phyloP scores from a whole-genome alignment of 352 stramenopile species.

The Phytophthora pistaciae region DNA sequence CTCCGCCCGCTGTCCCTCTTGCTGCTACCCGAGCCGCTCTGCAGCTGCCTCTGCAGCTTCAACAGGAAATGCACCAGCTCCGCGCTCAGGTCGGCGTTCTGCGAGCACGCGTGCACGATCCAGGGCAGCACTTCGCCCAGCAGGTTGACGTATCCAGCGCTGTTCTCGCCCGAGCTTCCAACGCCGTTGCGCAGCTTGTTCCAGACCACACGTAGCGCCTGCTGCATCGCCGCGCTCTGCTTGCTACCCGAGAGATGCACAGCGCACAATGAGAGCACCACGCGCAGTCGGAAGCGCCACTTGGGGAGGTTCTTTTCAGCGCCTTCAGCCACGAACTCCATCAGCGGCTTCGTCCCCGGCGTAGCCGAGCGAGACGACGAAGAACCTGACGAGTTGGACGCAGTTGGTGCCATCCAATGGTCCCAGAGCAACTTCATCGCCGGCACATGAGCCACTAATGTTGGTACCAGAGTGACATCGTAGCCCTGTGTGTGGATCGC shows the following conservation, averaged over 20 bases:
- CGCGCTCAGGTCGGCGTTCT: conserved; percentile 60
- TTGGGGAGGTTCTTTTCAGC: conserved; percentile 60
- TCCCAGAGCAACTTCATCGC: conserved; percentile 2
- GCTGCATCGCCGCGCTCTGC: conserved; percentile 53
- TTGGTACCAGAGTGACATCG: neutral
- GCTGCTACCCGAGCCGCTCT: conserved; percentile 26
- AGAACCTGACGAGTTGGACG: conserved; percentile 19
- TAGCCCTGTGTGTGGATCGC: conserved; percentile 2
- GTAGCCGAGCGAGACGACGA: conserved; percentile 32
- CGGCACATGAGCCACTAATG: neutral
- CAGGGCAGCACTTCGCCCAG: conserved; percentile 56
- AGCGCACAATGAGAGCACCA: conserved; percentile 63
- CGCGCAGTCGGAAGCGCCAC: conserved; percentile 60
- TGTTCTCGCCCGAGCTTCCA: conserved; percentile 35
- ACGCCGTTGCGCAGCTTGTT: conserved; percentile 63
- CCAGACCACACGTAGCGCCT: conserved; percentile 64
- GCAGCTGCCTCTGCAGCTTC: conserved; percentile 68
- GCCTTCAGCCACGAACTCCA: conserved; percentile 59
- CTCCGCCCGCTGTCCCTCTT: conserved; percentile 22
- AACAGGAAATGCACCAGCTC: conserved; percentile 76
- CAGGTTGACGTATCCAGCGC: conserved; percentile 38
- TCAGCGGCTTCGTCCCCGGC: conserved; percentile 46
- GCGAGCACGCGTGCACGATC: conserved; percentile 55
- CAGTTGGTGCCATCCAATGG: conserved; percentile 49
- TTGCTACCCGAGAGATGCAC: conserved; percentile 42